Evolutionary conservation across 2,329 filamentous ascomycete species (phyloP).

Genomic region (Paecilomyces dactylethromorphus): DNA sequence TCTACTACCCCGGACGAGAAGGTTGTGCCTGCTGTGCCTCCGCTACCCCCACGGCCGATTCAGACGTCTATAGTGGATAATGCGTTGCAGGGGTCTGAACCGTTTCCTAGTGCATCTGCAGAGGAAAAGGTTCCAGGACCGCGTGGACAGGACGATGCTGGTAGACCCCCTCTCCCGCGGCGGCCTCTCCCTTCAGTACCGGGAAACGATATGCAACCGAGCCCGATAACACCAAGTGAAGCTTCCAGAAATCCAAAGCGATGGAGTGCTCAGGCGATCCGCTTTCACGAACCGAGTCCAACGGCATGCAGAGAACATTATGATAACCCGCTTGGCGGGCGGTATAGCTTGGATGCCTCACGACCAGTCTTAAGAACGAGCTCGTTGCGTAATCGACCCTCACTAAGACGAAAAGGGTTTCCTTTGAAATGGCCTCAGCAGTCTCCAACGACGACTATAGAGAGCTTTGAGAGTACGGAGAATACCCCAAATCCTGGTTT

Average conservation of each 20-base stretch:
- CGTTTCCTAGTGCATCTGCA: neutral
- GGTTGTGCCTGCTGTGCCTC: neutral
- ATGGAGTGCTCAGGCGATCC: conserved; percentile 23
- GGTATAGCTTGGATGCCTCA: conserved; percentile 23
- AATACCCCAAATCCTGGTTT: conserved; percentile 19
- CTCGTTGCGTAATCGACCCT: conserved; percentile 12
- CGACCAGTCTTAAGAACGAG: conserved; percentile 11
- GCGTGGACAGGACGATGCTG: neutral
- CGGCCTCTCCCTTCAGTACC: conserved; percentile 24
- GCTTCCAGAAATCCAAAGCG: conserved; percentile 15
- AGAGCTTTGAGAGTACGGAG: neutral
- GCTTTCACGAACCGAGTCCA: conserved; percentile 12
- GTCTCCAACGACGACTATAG: conserved; percentile 16
- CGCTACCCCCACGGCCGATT: neutral
- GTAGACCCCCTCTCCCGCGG: conserved; percentile 5
- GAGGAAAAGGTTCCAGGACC: neutral
- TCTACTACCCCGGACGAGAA: neutral
- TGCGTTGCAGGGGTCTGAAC: neutral
- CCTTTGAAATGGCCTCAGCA: conserved; percentile 6
- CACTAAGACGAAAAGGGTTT: conserved; percentile 16
- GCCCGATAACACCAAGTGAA: conserved; percentile 1
- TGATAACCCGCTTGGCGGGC: conserved; percentile 11
- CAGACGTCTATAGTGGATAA: neutral
- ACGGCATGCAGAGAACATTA: conserved; percentile 19
- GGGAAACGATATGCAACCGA: conserved; percentile 6